Conservation (phyloP, 1,284 basidiomycete species). For the Leccinum subrobustum region DNA sequence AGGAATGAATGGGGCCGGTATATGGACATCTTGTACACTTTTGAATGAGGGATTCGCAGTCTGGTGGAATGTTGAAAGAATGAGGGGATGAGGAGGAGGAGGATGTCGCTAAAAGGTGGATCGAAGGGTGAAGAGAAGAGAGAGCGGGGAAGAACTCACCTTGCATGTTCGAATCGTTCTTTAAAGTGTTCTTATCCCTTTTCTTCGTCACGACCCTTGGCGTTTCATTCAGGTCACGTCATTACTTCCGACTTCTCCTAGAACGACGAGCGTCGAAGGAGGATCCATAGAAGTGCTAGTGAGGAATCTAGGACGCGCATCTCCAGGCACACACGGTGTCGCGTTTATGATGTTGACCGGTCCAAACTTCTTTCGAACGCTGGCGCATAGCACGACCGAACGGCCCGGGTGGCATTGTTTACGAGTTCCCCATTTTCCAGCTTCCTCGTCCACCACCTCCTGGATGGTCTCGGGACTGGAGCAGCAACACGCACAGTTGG, state of each 20-base stretch:
- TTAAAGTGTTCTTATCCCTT: conserved; percentile 5
- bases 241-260: conserved; percentile 2
- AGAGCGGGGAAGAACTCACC: conserved; percentile 17
- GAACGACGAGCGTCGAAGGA: too few species aligned
- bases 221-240: conserved; percentile 14
- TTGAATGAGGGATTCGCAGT: conserved; percentile 18
- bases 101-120: conserved; percentile 17
- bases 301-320: too few species aligned
- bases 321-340: too few species aligned
- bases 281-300: too few species aligned
- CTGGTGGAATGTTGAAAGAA: conserved; percentile 22
- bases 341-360: too few species aligned
- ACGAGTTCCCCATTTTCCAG: too few species aligned
- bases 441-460: too few species aligned
- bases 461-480: too few species aligned
- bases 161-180: conserved; percentile 19
- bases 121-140: neutral
- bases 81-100: conserved; percentile 17
- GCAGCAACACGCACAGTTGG: too few species aligned
- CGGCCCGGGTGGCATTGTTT: too few species aligned
- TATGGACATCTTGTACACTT: conserved; percentile 35
- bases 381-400: too few species aligned
- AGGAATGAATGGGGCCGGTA: conserved; percentile 26
- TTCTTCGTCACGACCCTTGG: conserved; percentile 1
- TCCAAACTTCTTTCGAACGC: too few species aligned